Evolutionary conservation across 2,329 filamentous ascomycete species (phyloP).

Genomic region (Penicillium griseofulvum): DNA sequence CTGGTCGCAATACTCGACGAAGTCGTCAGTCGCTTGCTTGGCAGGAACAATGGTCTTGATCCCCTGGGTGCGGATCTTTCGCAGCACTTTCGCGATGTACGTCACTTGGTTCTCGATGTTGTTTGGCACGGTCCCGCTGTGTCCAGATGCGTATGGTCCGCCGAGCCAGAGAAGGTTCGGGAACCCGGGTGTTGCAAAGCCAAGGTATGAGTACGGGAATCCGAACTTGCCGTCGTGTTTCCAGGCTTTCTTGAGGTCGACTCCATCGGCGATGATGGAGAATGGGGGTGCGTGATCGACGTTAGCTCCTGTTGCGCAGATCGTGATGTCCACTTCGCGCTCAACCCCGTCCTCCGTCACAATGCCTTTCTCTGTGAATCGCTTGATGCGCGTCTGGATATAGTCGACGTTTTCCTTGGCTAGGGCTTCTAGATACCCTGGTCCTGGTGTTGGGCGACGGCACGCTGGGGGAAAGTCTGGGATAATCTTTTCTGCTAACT

Average conservation of each 20-base stretch:
- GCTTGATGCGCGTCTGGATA: constrained; percentile 56
- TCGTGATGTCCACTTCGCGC: constrained; percentile 61
- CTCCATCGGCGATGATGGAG: constrained; percentile 55
- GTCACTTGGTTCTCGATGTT: constrained; percentile 64
- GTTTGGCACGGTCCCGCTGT: constrained; percentile 66
- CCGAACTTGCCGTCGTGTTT: constrained; percentile 54
- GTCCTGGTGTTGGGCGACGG: constrained; percentile 63
- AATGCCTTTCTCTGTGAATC: constrained; percentile 60
- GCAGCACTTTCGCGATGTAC: constrained; percentile 64
- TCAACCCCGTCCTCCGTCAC: constrained; percentile 57
- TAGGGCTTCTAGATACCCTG: constrained; percentile 66
- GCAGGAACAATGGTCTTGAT: constrained; percentile 62
- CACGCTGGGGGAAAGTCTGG: constrained; percentile 66
- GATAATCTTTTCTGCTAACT: constrained; percentile 55
- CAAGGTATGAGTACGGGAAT: constrained; percentile 67
- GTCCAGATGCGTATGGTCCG: constrained; percentile 59
- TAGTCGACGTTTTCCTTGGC: constrained; percentile 61
- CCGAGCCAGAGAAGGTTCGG: constrained; percentile 66
- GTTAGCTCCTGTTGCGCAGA: constrained; percentile 68
- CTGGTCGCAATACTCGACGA: constrained; percentile 44
- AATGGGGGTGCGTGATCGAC: constrained; percentile 60
- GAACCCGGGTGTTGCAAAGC: constrained; percentile 61
- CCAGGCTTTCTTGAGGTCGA: constrained; percentile 59
- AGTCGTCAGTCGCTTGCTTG: constrained; percentile 60
- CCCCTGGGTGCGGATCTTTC: constrained; percentile 64